These are phyloP conservation scores for Lactarius hengduanensis DNA, from an alignment of 768 basidiomycete genomes.

Conservation along the genomic window DNA sequence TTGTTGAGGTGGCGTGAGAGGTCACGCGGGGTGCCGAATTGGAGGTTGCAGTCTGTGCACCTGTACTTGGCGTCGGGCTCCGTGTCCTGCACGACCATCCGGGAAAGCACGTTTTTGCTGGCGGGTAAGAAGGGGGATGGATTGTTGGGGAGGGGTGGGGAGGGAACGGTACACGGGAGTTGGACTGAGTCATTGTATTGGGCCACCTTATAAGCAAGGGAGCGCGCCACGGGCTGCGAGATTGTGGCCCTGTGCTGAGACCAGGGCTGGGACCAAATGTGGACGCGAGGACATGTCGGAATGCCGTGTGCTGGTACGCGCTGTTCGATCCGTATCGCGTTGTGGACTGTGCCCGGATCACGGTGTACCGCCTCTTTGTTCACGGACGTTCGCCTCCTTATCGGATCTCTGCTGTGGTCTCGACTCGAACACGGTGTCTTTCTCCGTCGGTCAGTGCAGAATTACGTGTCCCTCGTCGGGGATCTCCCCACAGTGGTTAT, in stretches of 20 bases:
- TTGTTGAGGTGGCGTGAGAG: conserved; percentile 26
- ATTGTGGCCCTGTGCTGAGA: conserved; percentile 19
- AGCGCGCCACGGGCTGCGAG: conserved; percentile 23
- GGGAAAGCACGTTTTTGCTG: not conserved
- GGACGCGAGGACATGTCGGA: not conserved
- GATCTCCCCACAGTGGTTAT: not conserved
- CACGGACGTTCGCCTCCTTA: conserved; percentile 13
- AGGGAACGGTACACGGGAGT: not conserved
- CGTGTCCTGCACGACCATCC: conserved; percentile 20
- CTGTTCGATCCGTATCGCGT: conserved; percentile 26
- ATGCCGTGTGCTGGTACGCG: conserved; percentile 21
- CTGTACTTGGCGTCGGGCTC: conserved; percentile 21
- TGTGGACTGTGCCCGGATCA: conserved; percentile 24
- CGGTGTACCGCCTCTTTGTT: conserved; percentile 25
- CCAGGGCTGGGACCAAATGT: conserved; percentile 11
- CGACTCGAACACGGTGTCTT: conserved; percentile 18
- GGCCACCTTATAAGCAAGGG: conserved; percentile 25
- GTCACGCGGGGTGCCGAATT: conserved; percentile 26
- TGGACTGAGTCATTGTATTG: conserved; percentile 1
- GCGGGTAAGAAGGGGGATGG: not conserved
- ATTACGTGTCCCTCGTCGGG: conserved; percentile 1
- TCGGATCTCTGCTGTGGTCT: conserved; percentile 23
- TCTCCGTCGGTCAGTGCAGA: conserved; percentile 11
- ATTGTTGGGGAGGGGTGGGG: not conserved
- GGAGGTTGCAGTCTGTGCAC: conserved; percentile 25